phyloP scores from a whole-genome alignment of 2,329 filamentous ascomycete genomes.

The Ophiostoma sp. region DNA sequence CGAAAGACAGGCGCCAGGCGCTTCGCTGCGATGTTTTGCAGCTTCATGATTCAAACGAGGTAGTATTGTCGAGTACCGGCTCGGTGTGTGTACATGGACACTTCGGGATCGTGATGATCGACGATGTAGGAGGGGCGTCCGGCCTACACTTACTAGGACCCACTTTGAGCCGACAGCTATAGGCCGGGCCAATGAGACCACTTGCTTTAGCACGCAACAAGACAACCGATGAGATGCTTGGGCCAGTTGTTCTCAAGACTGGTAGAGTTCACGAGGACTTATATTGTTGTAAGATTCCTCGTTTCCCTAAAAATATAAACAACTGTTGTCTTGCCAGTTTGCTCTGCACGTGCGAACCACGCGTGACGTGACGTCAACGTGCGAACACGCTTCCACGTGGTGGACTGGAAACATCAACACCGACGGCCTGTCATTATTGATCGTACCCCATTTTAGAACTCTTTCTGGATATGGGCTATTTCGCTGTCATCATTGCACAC shows the following conservation, averaged over 20 bases:
- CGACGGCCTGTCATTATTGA: too few species aligned
- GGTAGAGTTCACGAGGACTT: neutral
- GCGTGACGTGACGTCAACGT: neutral
- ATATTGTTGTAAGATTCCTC: too few species aligned
- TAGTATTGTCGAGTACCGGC: neutral
- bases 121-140: neutral
- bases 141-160: neutral
- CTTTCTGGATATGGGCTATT: too few species aligned
- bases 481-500: too few species aligned
- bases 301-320: too few species aligned
- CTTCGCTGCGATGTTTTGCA: neutral
- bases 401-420: neutral
- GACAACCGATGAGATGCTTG: neutral
- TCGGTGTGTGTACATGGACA: neutral
- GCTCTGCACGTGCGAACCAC: too few species aligned
- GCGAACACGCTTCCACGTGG: neutral
- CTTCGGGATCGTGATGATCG: neutral
- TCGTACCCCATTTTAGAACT: too few species aligned
- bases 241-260: neutral
- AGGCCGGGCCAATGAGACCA: neutral
- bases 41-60: neutral
- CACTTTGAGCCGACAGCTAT: slow-evolving; percentile 1
- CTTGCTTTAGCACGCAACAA: neutral
- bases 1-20: neutral
- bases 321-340: too few species aligned